Conservation (phyloP, 805 yeast genomes). For the Tetrapisispora nanseiensis region DNA sequence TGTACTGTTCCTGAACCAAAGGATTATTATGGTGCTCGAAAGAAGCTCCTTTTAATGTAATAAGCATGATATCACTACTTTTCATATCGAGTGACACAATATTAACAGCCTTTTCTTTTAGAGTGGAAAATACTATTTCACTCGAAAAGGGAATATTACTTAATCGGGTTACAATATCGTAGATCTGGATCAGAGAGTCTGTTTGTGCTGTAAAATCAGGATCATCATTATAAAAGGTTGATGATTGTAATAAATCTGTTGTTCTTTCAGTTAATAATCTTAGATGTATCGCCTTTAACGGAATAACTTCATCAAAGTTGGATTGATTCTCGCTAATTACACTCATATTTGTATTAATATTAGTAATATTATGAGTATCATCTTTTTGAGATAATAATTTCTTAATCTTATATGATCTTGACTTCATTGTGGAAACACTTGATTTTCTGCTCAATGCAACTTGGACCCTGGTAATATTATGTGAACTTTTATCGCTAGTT, state of each 20-base stretch:
- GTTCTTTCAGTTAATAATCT: constrained; percentile 58
- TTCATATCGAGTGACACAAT: constrained; percentile 11
- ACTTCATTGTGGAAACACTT: constrained; percentile 12
- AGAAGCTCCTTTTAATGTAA: constrained; percentile 23
- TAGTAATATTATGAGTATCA: background rate
- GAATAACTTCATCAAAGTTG: constrained; percentile 18
- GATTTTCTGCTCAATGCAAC: constrained; percentile 11
- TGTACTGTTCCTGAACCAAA: constrained; percentile 11
- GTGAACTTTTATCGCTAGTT: background rate
- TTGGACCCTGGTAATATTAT: background rate
- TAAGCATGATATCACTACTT: constrained; percentile 13
- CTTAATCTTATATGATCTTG: constrained; percentile 12
- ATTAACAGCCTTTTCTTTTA: constrained; percentile 22
- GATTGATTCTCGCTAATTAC: constrained; percentile 13
- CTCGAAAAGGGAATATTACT: constrained; percentile 55
- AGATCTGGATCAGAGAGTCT: constrained; percentile 27
- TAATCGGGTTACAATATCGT: constrained; percentile 29
- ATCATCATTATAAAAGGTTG: constrained; percentile 30
- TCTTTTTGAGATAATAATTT: constrained; percentile 11
- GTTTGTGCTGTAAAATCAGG: constrained; percentile 21
- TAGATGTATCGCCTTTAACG: constrained; percentile 32
- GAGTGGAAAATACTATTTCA: constrained; percentile 35
- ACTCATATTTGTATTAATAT: constrained; percentile 6
- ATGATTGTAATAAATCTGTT: constrained; percentile 59
- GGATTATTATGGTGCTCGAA: constrained; percentile 13